Evolutionary conservation across 176 grass and related monocot genomes (phyloP).

Genomic region (Ensete ventricosum): DNA sequence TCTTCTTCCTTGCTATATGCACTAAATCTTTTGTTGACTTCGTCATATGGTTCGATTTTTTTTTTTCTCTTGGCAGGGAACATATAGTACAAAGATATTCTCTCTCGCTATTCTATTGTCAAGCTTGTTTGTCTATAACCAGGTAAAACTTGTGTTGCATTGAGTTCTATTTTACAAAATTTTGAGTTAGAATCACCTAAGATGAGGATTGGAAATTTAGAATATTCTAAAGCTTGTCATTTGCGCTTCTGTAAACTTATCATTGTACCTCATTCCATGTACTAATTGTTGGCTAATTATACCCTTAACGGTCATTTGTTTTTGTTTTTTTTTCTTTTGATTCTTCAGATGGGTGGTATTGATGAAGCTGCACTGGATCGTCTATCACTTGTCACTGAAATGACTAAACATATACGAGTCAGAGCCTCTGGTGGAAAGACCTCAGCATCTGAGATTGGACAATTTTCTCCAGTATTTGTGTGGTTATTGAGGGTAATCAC

Average conservation of each 20-base stretch:
- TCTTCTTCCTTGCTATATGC: neutral
- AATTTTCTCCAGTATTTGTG: constrained; percentile 96
- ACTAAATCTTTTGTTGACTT: neutral
- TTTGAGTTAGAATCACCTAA: no score
- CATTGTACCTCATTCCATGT: neutral
- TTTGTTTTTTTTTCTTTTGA: neutral
- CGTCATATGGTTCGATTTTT: neutral
- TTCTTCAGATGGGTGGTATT: constrained; percentile 88
- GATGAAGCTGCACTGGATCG: constrained; percentile 90
- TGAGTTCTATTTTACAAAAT: neutral
- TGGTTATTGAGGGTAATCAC: constrained; percentile 78
- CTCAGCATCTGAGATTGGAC: constrained; percentile 72
- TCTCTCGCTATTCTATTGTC: constrained; percentile 86
- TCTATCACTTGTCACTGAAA: constrained; percentile 94
- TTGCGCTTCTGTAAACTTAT: no score
- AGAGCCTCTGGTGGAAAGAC: constrained; percentile 84
- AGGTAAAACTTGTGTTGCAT: constrained; percentile 35
- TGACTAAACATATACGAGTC: constrained; percentile 98
- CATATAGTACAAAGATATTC: constrained; percentile 99
- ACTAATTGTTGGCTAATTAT: neutral
- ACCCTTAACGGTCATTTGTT: neutral
- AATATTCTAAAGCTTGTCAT: no score
- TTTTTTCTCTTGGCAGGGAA: constrained; percentile 46
- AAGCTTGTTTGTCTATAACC: constrained; percentile 99
- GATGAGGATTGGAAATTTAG: no score